Percentiles rank a stretch among this genome's conserved stretches.
These are phyloP conservation scores for Ceratobasidium sp. DNA, from an alignment of 1,284 basidiomycete species.

Conservation along the genomic window DNA sequence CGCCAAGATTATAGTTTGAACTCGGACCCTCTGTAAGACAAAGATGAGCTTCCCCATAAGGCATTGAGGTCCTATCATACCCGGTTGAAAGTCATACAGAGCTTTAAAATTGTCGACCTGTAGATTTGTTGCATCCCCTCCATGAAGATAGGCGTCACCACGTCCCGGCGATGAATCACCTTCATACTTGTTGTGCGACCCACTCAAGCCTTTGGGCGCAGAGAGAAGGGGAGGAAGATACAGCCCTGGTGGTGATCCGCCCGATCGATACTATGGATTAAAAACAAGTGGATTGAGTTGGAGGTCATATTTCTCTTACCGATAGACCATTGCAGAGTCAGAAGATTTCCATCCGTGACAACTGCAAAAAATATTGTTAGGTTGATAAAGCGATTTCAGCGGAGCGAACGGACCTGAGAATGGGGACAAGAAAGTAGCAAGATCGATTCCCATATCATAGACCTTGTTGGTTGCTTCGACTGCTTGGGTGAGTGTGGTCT, in stretches of 20 bases:
- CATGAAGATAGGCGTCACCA: slow-evolving; percentile 13
- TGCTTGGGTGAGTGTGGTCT: slow-evolving; percentile 2
- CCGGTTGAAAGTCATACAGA: slow-evolving; percentile 3
- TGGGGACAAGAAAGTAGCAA: background rate
- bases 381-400: background rate
- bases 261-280: background rate
- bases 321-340: slow-evolving; percentile 11
- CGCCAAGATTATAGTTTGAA: background rate
- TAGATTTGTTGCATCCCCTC: background rate
- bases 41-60: background rate
- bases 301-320: background rate
- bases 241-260: background rate
- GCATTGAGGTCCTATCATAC: background rate
- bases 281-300: background rate
- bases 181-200: slow-evolving; percentile 27
- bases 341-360: background rate
- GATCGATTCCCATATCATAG: background rate
- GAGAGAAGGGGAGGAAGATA: background rate
- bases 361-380: background rate
- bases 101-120: background rate
- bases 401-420: background rate
- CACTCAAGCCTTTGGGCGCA: slow-evolving; percentile 1
- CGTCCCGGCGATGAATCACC: slow-evolving; percentile 7
- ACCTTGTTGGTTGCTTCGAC: background rate
- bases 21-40: background rate